A percentile compares a stretch with the other conserved stretches of the same genome.
phyloP scores from a whole-genome alignment of 257 asterid species.

The Nicotiana obtusifolia region DNA sequence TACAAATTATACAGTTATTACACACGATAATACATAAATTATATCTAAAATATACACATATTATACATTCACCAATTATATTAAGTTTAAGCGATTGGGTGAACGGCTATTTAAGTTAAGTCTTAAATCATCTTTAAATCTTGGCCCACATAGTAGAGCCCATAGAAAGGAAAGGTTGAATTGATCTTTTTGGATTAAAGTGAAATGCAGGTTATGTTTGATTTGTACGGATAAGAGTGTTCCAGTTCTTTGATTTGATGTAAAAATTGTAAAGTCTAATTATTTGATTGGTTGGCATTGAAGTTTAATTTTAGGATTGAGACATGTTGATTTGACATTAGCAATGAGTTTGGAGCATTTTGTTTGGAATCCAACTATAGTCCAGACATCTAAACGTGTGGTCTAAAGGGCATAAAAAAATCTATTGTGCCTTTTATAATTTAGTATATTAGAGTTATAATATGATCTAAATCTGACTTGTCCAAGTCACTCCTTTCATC shows the following conservation, averaged over 20 bases:
- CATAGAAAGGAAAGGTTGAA: not conserved
- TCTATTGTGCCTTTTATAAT: not conserved
- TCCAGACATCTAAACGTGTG: not conserved
- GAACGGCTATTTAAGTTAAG: too few relatives aligned
- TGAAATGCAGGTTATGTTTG: not conserved
- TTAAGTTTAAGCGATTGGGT: too few relatives aligned
- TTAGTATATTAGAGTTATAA: not conserved
- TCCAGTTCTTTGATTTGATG: conserved; percentile 4
- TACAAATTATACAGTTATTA: too few relatives aligned
- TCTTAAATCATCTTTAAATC: not conserved
- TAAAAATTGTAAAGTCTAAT: not conserved
- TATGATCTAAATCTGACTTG: not conserved
- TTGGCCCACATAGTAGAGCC: conserved; percentile 7
- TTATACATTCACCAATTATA: too few relatives aligned
- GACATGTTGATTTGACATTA: conserved; percentile 4
- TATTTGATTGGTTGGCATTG: not conserved
- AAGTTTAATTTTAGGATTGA: not conserved
- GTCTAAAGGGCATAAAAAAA: not conserved
- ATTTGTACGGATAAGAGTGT: not conserved
- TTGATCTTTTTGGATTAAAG: not conserved
- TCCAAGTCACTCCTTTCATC: not conserved
- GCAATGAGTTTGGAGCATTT: not conserved
- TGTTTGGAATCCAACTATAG: not conserved
- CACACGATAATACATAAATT: too few relatives aligned
- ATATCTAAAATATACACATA: too few relatives aligned